Base-by-base conservation (phyloP, 2,329 filamentous ascomycete genomes). In the Diaporthe ilicicola region DNA sequence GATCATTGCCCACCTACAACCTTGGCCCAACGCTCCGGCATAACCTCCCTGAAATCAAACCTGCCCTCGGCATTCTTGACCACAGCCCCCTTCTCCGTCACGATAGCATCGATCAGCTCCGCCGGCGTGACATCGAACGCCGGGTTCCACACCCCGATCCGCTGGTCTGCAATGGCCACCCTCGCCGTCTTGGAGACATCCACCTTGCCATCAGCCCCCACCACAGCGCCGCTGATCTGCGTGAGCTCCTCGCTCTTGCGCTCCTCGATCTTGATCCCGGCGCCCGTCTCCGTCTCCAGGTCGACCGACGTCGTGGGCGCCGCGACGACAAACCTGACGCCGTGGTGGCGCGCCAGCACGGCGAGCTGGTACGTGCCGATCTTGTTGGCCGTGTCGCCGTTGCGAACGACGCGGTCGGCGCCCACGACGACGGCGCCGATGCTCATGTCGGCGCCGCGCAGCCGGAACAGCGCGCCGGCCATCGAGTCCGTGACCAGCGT, bases 361-460 rank as follows among this genome's bases (percentile, higher is more conserved):
- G 96, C 94, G 4, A 99, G 88, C 68, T 92, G 89, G 80, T 99
- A 98, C 0, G 96, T 99, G 65, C 96, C 96, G 73, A 99, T 97
- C 85, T 99, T 99, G 85, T 99, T 99, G 69, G 96, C 96, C 0
- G 96, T 98, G 82, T 99, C 96, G 37, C 96, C 96, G 77, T 99
- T 99, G 64, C 94, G 93, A 39, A 95, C 96, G 17, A 99, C 96
- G 70, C 96, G 90, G 80, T 99, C 96, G 3, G 96, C 96, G 34
- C 96, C 96, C 0, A 99, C 96, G 37, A 99, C 92, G 65, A 99
- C 93, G 7, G 94, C 95, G 7, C 90, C 88, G 72, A 99, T 93
- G 77, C 91, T 90, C 78, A 90, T 87, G 46, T 86, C 82, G 27
- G 86, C 83, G 75, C 90, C 90, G 55, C 88, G 84, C 29, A 88